Evolutionary conservation across 768 basidiomycete genomes (phyloP), one percentile per base, ranked within the genome.

Genomic region (Russula virescens): DNA sequence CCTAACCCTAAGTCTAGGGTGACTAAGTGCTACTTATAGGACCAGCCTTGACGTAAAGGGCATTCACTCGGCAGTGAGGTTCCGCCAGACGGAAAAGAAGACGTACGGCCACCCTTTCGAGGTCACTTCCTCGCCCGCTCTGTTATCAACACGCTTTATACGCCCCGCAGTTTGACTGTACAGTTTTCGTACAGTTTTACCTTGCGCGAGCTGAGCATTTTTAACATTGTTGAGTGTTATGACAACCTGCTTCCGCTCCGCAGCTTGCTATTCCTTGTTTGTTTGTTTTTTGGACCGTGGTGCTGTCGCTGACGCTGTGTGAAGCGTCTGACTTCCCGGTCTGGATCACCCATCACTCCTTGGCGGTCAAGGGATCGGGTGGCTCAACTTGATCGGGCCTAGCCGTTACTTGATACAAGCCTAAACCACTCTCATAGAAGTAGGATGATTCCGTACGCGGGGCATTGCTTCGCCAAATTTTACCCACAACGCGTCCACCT

Each of bases 41-140:
- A 50, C 42, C 14, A 18, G 10, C 18, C 45, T 48, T 63, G 62
- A 63, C 62, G 62, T 63, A 63, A 63, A 63, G 51, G 34, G 35
- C 56, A 23, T 58, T 43, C 45, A 16, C 45, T 42, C 45, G 51
- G 56, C 45, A 46, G 11, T 38, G n/a, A 21, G 25, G 35, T 47
- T 51, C 47, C 55, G 55, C 42, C 11, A 51, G 49, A 51, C 49
- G 42, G 49, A 21, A n/a, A 40, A 48, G 34, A 62, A 62, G 11
- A 25, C 55, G 21, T 18, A 42, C 48, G 10, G 23, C 23, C 35
- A 6, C 21, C 42, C 43, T 49, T 57, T 38, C 43, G 18, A 46
- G 61, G 55, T 11, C 19, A 52, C 55, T 62, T 57, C 31, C 49
- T 25, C 26, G 35, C 26, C 45, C 21, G 34, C 35, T 58, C 38